Evolutionary conservation across 495 filamentous ascomycete species (phyloP).

Genomic region (Margaritispora aquatica): DNA sequence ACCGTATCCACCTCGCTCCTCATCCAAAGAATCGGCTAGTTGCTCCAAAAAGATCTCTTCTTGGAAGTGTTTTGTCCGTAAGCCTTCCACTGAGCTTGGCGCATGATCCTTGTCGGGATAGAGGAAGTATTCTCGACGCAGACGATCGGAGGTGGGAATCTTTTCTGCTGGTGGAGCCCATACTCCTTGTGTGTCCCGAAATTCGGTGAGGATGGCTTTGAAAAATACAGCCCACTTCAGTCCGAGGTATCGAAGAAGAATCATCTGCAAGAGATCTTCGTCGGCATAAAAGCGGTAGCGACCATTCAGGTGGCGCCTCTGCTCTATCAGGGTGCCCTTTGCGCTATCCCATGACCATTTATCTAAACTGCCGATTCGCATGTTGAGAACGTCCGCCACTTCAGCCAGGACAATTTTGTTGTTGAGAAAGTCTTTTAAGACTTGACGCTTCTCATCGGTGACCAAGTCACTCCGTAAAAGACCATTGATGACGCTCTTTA

Average conservation of each 20-base stretch:
- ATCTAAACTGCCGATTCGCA: conserved; percentile 52
- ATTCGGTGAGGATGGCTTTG: conserved; percentile 33
- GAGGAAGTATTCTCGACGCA: conserved; percentile 43
- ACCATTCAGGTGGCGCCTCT: conserved; percentile 55
- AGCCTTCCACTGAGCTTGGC: conserved; percentile 22
- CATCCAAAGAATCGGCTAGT: neutral
- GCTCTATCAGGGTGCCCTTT: conserved; percentile 43
- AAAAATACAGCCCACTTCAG: conserved; percentile 51
- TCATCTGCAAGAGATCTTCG: conserved; percentile 56
- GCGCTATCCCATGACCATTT: conserved; percentile 53
- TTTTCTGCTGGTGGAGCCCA: conserved; percentile 32
- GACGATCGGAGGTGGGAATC: conserved; percentile 37
- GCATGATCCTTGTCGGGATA: conserved; percentile 10
- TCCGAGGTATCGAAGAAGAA: conserved; percentile 59
- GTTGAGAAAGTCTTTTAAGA: conserved; percentile 51
- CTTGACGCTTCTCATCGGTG: conserved; percentile 48
- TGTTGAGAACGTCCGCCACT: conserved; percentile 59
- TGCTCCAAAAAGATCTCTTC: conserved; percentile 14
- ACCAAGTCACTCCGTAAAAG: conserved; percentile 50
- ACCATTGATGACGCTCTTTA: conserved; percentile 45
- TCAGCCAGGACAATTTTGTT: conserved; percentile 50
- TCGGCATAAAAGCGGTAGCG: conserved; percentile 58
- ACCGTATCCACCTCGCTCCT: conserved; percentile 7
- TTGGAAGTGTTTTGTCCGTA: conserved; percentile 11
- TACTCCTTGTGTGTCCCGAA: conserved; percentile 29